phyloP scores from a whole-genome alignment of 2,329 filamentous ascomycete genomes.

The Aspergillus sp. region DNA sequence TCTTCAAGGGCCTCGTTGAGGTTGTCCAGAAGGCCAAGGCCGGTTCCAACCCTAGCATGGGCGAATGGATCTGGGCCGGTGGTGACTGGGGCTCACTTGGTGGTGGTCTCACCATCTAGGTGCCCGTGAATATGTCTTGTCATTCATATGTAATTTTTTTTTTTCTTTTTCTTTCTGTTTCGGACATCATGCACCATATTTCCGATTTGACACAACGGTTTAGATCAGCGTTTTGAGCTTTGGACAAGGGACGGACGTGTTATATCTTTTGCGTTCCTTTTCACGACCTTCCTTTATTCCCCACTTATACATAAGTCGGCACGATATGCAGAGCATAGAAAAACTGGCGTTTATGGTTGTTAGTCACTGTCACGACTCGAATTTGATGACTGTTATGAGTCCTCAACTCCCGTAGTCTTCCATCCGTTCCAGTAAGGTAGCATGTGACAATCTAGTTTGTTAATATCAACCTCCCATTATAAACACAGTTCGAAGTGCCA shows the following conservation, averaged over 20 bases:
- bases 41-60: constrained; percentile 38
- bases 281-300: constrained; percentile 4
- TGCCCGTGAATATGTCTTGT: constrained; percentile 13
- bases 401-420: not conserved
- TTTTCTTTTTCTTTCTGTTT: constrained; percentile 2
- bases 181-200: not conserved
- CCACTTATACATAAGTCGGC: not conserved
- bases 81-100: constrained; percentile 43
- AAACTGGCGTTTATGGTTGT: constrained; percentile 7
- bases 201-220: not conserved
- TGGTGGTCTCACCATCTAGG: constrained; percentile 36
- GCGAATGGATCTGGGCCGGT: constrained; percentile 46
- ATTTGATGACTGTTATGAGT: constrained; percentile 5
- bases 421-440: not conserved
- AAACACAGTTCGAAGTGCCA: too few species aligned
- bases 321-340: not conserved
- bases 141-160: not conserved
- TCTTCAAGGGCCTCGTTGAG: constrained; percentile 39
- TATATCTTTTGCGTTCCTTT: not conserved
- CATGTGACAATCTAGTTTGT: not conserved
- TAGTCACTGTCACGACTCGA: constrained; percentile 1
- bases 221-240: constrained; percentile 4
- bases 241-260: not conserved
- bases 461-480: not conserved
- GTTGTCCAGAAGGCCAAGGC: constrained; percentile 38